Evolutionary conservation across 2,329 filamentous ascomycete species (phyloP).

Genomic region (Davidsoniella neocaledoniae): DNA sequence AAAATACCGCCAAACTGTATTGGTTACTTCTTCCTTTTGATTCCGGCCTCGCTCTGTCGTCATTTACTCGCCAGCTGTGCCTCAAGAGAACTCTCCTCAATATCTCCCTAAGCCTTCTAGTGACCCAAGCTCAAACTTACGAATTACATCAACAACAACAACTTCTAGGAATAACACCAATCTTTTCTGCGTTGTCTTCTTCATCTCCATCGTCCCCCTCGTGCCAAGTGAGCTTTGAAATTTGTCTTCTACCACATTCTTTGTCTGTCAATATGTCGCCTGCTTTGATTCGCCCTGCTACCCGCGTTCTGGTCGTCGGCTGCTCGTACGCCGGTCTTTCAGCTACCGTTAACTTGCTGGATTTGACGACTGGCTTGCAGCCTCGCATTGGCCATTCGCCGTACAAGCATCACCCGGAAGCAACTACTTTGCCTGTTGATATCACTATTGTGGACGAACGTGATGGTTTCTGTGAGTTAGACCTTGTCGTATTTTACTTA

Average conservation of each 20-base stretch:
- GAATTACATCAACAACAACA: too few relatives aligned
- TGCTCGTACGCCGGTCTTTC: slow-evolving; percentile 58
- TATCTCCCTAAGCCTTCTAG: too few relatives aligned
- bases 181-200: too few relatives aligned
- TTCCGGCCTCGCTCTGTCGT: too few relatives aligned
- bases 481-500: neutral
- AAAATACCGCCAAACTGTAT: too few relatives aligned
- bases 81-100: too few relatives aligned
- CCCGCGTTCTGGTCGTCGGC: slow-evolving; percentile 49
- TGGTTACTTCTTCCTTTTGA: too few relatives aligned
- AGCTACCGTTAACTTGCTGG: slow-evolving; percentile 47
- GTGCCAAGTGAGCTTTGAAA: neutral
- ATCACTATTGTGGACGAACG: slow-evolving; percentile 63
- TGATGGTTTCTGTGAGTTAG: slow-evolving; percentile 60
- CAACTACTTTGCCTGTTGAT: slow-evolving; percentile 38
- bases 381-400: slow-evolving; percentile 27
- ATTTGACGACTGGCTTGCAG: slow-evolving; percentile 40
- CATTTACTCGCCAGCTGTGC: too few relatives aligned
- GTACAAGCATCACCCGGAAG: slow-evolving; percentile 24
- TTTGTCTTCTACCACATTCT: neutral
- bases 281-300: slow-evolving; percentile 20
- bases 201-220: neutral
- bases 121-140: too few relatives aligned
- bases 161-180: too few relatives aligned
- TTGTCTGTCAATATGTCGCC: neutral